These are phyloP conservation scores for Micractinium sp. DNA, from an alignment of 139 green algal genomes.

Conservation along the genomic window DNA sequence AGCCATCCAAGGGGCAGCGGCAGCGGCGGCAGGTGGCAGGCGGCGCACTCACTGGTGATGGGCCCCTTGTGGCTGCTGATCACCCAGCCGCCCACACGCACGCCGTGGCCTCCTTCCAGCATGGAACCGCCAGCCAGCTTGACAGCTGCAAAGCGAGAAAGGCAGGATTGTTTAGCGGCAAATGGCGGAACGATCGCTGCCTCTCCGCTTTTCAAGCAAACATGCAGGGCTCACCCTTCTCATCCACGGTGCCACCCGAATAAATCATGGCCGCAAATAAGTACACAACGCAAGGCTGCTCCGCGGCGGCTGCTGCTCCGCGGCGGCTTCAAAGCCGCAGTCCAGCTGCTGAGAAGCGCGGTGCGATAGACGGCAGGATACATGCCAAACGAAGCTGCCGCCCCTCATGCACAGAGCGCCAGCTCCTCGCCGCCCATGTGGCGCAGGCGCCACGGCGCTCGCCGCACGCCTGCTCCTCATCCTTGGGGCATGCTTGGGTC, in stretches of 20 bases:
- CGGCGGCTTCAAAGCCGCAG: too few species aligned
- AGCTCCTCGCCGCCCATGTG: not conserved
- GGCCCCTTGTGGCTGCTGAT: slow-evolving; percentile 35
- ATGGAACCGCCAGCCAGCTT: slow-evolving; percentile 13
- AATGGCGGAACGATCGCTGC: not conserved
- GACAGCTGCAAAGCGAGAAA: slow-evolving; percentile 23
- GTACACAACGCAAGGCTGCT: not conserved
- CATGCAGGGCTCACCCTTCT: not conserved
- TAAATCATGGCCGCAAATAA: slow-evolving; percentile 15
- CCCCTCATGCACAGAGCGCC: not conserved
- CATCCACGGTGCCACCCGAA: slow-evolving; percentile 10
- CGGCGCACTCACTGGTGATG: slow-evolving; percentile 38
- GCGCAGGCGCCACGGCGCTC: too few species aligned
- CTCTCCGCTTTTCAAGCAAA: not conserved
- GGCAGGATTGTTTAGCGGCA: not conserved
- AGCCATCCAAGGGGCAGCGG: not conserved
- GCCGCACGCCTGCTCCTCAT: not conserved
- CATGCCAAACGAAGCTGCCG: not conserved
- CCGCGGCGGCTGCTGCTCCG: too few species aligned
- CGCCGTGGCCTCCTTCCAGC: slow-evolving; percentile 17
- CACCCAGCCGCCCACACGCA: slow-evolving; percentile 37
- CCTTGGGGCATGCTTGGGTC: too few species aligned
- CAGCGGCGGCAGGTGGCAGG: not conserved
- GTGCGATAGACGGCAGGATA: too few species aligned
- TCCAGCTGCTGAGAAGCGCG: too few species aligned